phyloP scores from a whole-genome alignment of 805 yeast genomes.

The Starmerella gropengiesseri region DNA sequence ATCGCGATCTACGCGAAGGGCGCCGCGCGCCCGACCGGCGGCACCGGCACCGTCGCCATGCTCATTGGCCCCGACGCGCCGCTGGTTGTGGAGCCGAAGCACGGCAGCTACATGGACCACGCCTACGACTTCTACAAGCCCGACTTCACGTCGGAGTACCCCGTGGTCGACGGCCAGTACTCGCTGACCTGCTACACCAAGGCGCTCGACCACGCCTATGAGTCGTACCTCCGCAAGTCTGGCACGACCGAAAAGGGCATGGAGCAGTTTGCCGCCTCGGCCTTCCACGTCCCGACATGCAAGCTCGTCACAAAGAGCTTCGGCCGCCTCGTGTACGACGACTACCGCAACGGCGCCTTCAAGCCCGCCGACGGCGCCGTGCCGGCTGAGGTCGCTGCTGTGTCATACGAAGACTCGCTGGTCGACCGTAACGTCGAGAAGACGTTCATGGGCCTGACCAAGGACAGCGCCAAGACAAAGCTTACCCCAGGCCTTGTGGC shows the following conservation, averaged over 20 bases:
- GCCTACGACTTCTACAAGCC: constrained; percentile 97
- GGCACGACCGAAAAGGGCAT: constrained; percentile 43
- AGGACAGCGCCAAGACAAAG: constrained; percentile 53
- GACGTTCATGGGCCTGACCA: constrained; percentile 66
- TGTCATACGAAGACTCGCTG: constrained; percentile 67
- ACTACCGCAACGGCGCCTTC: constrained; percentile 61
- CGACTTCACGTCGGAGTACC: constrained; percentile 90
- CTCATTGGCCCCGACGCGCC: constrained; percentile 98
- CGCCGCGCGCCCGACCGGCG: constrained; percentile 98
- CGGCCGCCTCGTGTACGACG: constrained; percentile 85
- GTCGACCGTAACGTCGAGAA: constrained; percentile 76
- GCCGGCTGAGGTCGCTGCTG: constrained; percentile 44
- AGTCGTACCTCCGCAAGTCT: constrained; percentile 51
- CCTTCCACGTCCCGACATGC: constrained; percentile 97
- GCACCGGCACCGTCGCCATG: constrained; percentile 93
- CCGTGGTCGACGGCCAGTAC: constrained; percentile 94
- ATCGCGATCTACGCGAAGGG: constrained; percentile 96
- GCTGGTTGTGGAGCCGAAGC: constrained; percentile 73
- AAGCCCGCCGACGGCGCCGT: constrained; percentile 40
- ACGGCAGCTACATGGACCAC: constrained; percentile 92
- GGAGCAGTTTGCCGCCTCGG: constrained; percentile 76
- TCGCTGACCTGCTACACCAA: constrained; percentile 87
- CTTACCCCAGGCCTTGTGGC: constrained; percentile 72
- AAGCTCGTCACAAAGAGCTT: constrained; percentile 86
- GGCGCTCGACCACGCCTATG: constrained; percentile 83